A percentile compares a stretch with the other conserved stretches of the same genome.
phyloP scores from a whole-genome alignment of 352 stramenopile genomes.

The Pythium grandisporangium region DNA sequence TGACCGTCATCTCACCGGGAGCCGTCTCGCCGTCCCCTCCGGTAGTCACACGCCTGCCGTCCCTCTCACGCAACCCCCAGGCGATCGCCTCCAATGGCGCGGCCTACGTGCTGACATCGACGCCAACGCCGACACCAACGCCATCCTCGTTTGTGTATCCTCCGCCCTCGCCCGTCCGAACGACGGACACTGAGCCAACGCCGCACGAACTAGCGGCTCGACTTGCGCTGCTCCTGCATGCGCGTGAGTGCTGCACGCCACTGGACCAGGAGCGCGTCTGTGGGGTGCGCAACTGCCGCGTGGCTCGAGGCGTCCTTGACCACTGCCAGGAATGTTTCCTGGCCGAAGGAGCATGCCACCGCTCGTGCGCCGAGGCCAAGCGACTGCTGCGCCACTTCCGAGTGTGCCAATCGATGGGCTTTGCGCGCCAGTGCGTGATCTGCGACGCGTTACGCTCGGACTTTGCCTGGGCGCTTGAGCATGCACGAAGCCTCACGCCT shows the following conservation, averaged over 20 bases:
- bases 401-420: conserved; percentile 20
- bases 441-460: conserved; percentile 17
- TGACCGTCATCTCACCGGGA: background rate
- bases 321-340: conserved; percentile 46
- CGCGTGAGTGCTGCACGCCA: conserved; percentile 32
- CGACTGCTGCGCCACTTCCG: conserved; percentile 37
- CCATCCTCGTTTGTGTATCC: no score
- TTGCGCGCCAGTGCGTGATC: conserved; percentile 14
- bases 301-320: conserved; percentile 39
- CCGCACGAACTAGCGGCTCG: conserved; percentile 25
- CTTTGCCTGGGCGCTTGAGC: conserved; percentile 25
- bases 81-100: background rate
- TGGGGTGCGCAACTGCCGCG: conserved; percentile 23
- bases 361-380: conserved; percentile 35
- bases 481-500: conserved; percentile 24
- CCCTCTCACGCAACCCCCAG: conserved; percentile 4
- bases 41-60: conserved; percentile 12
- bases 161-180: background rate
- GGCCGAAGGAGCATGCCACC: conserved; percentile 23
- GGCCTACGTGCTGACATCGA: no score
- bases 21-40: conserved; percentile 3
- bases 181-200: background rate
- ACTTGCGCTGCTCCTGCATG: conserved; percentile 32
- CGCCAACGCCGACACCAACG: no score
- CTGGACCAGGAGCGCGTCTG: conserved; percentile 16